These are phyloP conservation scores for Fraxinus sp. DNA, from an alignment of 305 asterid genomes.

Conservation along the genomic window DNA sequence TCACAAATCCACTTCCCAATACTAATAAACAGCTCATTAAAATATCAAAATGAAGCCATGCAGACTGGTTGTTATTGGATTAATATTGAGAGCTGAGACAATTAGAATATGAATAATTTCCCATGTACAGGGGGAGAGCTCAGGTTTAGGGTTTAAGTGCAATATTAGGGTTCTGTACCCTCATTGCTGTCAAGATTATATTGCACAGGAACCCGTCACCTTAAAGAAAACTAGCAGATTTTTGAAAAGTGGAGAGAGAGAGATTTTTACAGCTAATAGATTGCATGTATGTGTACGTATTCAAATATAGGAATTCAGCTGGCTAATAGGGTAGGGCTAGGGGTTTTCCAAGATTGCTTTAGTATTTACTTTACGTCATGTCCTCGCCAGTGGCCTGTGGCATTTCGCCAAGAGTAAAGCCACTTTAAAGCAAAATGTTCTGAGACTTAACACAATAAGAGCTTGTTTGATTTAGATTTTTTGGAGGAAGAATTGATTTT, in stretches of 20 bases:
- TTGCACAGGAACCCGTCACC: not conserved
- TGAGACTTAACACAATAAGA: too few relatives aligned
- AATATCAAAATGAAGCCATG: not conserved
- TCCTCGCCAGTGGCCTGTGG: slow-evolving; percentile 15
- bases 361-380: slow-evolving; percentile 25
- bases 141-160: not conserved
- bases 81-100: slow-evolving; percentile 5
- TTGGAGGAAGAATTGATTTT: too few relatives aligned
- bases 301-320: not conserved
- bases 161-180: slow-evolving; percentile 11
- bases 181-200: not conserved
- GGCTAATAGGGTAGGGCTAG: slow-evolving; percentile 6
- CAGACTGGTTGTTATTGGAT: not conserved
- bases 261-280: slow-evolving; percentile 18
- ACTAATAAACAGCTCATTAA: not conserved
- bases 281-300: not conserved
- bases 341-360: slow-evolving; percentile 5
- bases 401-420: too few relatives aligned
- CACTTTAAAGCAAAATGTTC: too few relatives aligned
- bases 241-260: not conserved
- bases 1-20: not conserved
- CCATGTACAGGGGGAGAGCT: too few relatives aligned
- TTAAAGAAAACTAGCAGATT: not conserved
- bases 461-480: too few relatives aligned
- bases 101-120: too few relatives aligned